A percentile compares a stretch with the other conserved stretches of the same genome.
These are phyloP conservation scores for Ajuga chamaepitys DNA, from an alignment of 257 asterid genomes.

Conservation along the genomic window DNA sequence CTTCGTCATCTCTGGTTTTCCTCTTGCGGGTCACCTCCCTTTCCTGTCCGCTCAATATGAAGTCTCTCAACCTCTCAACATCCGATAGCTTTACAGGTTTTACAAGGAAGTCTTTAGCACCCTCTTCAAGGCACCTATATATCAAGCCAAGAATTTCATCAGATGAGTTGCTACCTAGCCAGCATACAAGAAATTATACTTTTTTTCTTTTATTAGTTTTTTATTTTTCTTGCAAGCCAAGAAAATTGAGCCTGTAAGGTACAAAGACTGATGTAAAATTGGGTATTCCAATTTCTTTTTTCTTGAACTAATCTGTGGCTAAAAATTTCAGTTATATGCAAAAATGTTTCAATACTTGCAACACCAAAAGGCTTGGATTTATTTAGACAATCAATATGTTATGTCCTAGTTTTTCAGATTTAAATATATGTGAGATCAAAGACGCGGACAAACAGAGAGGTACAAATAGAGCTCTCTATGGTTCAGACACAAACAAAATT, in stretches of 20 bases:
- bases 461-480: neutral
- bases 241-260: too few relatives aligned
- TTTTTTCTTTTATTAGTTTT: too few relatives aligned
- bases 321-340: too few relatives aligned
- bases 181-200: too few relatives aligned
- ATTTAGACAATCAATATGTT: neutral
- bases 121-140: conserved; percentile 74
- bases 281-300: too few relatives aligned
- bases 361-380: neutral
- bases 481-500: neutral
- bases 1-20: conserved; percentile 23
- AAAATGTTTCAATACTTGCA: too few relatives aligned
- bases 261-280: too few relatives aligned
- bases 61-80: conserved; percentile 51
- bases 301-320: too few relatives aligned
- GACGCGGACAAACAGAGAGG: neutral
- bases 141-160: neutral
- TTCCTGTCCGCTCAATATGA: conserved; percentile 39
- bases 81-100: conserved; percentile 81
- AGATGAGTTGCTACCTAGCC: neutral
- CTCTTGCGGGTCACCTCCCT: conserved; percentile 35
- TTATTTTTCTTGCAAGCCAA: too few relatives aligned
- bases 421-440: neutral
- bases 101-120: conserved; percentile 76
- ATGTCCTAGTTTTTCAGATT: neutral